A percentile compares a stretch with the other conserved stretches of the same genome.
These are phyloP conservation scores for Cytospora mali DNA, from an alignment of 2,329 filamentous ascomycete species.

Conservation along the genomic window DNA sequence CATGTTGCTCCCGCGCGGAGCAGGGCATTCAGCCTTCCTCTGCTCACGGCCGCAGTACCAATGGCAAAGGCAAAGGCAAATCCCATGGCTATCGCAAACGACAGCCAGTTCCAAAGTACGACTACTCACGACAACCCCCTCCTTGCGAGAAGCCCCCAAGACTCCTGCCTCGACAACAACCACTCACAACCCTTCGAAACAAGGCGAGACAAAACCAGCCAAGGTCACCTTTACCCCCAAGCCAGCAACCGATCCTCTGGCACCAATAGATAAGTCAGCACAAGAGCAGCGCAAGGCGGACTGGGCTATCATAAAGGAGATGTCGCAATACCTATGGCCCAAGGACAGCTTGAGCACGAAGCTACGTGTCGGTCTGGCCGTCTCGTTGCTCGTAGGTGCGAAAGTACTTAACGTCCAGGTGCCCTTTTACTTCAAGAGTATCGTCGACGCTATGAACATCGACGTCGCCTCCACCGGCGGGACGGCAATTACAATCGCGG, in stretches of 20 bases:
- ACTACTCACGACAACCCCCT: slow-evolving; percentile 17
- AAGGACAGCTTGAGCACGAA: slow-evolving; percentile 84
- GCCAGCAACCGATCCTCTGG: slow-evolving; percentile 54
- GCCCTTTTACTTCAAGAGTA: slow-evolving; percentile 98
- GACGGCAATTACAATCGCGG: slow-evolving; percentile 84
- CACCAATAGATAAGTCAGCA: slow-evolving; percentile 67
- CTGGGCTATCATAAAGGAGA: slow-evolving; percentile 98
- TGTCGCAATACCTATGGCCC: slow-evolving; percentile 95
- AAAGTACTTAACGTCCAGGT: slow-evolving; percentile 98
- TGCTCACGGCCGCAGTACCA: slow-evolving; percentile 19
- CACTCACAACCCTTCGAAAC: neutral
- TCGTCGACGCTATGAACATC: slow-evolving; percentile 97
- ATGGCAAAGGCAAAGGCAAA: slow-evolving; percentile 18
- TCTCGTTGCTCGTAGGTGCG: slow-evolving; percentile 80
- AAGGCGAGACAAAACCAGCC: neutral
- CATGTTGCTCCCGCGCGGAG: slow-evolving; percentile 13
- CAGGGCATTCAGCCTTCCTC: slow-evolving; percentile 11
- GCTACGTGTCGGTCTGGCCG: slow-evolving; percentile 80
- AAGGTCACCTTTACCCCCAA: slow-evolving; percentile 9
- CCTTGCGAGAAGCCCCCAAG: slow-evolving; percentile 13
- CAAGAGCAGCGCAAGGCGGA: slow-evolving; percentile 95
- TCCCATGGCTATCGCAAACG: slow-evolving; percentile 11
- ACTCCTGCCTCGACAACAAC: neutral
- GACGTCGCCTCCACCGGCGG: slow-evolving; percentile 86
- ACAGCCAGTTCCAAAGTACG: slow-evolving; percentile 10